These are phyloP conservation scores for Inga oerstediana DNA, from an alignment of 306 rosid species.

Conservation along the genomic window DNA sequence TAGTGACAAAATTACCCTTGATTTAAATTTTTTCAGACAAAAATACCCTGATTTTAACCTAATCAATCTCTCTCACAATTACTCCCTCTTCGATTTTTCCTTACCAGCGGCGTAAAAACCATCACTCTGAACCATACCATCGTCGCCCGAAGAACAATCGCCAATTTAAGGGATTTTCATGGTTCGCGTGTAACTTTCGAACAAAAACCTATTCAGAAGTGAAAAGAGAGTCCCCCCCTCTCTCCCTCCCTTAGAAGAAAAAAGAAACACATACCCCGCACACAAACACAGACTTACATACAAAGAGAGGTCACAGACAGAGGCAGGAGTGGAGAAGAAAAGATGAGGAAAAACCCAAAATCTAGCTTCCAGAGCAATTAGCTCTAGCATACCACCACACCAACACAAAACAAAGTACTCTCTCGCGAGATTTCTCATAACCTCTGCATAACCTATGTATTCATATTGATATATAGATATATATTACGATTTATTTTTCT, in stretches of 20 bases:
- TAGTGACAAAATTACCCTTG: no score
- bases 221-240: background rate
- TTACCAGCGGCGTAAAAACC: no score
- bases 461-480: no score
- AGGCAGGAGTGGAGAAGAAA: conserved; percentile 19
- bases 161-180: conserved; percentile 7
- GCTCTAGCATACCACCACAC: conserved; percentile 25
- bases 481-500: no score
- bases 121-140: no score
- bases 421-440: background rate
- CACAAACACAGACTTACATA: conserved; percentile 8
- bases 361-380: conserved; percentile 28
- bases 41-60: no score
- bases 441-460: background rate
- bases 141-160: no score
- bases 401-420: conserved; percentile 34
- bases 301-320: conserved; percentile 15
- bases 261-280: conserved; percentile 18
- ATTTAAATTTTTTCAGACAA: no score
- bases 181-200: conserved; percentile 40
- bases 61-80: no score
- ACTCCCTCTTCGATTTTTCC: no score
- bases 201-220: conserved; percentile 18
- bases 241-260: background rate
- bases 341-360: conserved; percentile 43